phyloP scores from a whole-genome alignment of 1,139 yeast species.

The Komagataea norvegica region DNA sequence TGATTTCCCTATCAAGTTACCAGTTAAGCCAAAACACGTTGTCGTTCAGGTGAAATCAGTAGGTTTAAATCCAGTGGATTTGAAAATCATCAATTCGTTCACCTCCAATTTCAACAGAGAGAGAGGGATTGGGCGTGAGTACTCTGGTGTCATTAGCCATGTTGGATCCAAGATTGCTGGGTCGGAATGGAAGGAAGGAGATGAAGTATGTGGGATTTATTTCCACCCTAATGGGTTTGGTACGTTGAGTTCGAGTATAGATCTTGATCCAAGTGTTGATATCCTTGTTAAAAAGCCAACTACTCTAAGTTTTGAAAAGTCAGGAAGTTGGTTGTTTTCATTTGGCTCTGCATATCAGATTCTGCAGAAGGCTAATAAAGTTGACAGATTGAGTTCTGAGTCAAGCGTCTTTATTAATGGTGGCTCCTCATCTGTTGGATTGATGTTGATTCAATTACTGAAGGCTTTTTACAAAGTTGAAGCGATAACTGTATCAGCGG shows the following conservation, averaged over 20 bases:
- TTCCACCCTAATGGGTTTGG: conserved; percentile 46
- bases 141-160: conserved; percentile 56
- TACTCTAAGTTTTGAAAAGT: conserved; percentile 44
- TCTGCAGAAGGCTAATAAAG: conserved; percentile 31
- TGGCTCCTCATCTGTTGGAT: conserved; percentile 71
- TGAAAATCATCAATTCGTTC: conserved; percentile 41
- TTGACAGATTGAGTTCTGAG: conserved; percentile 17
- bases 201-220: conserved; percentile 56
- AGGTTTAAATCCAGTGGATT: conserved; percentile 67
- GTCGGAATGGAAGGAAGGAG: conserved; percentile 48
- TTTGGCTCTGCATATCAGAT: conserved; percentile 54
- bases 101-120: conserved; percentile 35
- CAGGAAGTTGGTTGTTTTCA: conserved; percentile 55
- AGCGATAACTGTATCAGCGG: conserved; percentile 42
- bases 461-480: conserved; percentile 41
- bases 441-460: conserved; percentile 53
- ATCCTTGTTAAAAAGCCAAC: conserved; percentile 45
- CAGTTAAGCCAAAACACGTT: conserved; percentile 41
- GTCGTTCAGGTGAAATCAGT: conserved; percentile 57
- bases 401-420: conserved; percentile 57
- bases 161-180: conserved; percentile 44
- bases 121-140: conserved; percentile 67
- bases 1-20: conserved; percentile 21
- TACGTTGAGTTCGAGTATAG: conserved; percentile 46
- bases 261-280: conserved; percentile 39